Base-by-base conservation (phyloP, 352 stramenopile species). In the Plasmopara muralis region DNA sequence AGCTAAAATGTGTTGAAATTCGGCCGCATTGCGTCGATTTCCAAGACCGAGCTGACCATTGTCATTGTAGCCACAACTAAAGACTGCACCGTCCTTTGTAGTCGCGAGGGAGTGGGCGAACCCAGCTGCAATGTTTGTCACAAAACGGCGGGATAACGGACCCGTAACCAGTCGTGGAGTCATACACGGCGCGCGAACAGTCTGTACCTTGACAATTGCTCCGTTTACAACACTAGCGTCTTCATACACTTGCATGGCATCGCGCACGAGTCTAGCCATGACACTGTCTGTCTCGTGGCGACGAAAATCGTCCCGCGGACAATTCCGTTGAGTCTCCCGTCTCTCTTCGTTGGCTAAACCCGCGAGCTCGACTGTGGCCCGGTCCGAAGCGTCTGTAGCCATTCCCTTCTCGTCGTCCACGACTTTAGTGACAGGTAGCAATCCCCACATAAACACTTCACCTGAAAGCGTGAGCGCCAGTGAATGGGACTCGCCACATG, bases 51-150 rank as follows among this genome's bases (percentile, higher is more conserved):
- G 58, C 50, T 92, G 81, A 9, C 81, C 78, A 48, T 85, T 87
- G 57, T 92, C 81, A 47, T 92, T 92, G 78, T 92, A 92, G 13
- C 81, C 81, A 35, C 81, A 92, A 50, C 72, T 85, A 40, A 83
- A 89, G 6, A 83, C 74, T 0, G 61, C 42, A 1, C 81, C 81
- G 0, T 67, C 55, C 4, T 54, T 67, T n/a, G 64, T 86, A 9
- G 74, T 71, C 3, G 75, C 78, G 43, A 92, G 45, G 13, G 77
- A 89, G 52, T 92, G 81, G 0, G 78, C 81, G 45, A 89, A 89
- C n/a, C 81, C 81, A 0, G 81, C 81, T 0, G 77, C 66, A 43
- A 89, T 77, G 42, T 68, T 64, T 7, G 78, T 72, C 35, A 70
- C 63, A 5, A 69, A 47, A 7, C 88, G 64, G 46, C 66, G 75